These are phyloP conservation scores for Beauveria medogensis DNA, from an alignment of 2,329 filamentous ascomycete genomes.

Conservation along the genomic window DNA sequence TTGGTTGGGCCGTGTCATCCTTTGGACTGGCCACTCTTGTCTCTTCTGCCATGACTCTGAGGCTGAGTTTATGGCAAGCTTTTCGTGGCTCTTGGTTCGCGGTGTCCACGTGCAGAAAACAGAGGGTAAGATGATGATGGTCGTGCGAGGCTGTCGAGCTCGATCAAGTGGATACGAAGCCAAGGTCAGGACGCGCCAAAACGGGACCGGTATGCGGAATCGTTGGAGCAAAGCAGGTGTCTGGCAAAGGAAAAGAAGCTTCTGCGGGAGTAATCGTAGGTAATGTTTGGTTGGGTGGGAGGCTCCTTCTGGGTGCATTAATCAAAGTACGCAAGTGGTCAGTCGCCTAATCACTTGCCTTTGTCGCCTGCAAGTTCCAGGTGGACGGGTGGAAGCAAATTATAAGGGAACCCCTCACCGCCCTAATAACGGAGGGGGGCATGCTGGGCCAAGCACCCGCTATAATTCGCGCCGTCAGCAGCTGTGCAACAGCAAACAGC, in stretches of 20 bases:
- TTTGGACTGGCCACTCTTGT: slow-evolving; percentile 33
- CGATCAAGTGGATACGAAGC: background rate
- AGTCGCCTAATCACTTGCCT: slow-evolving; percentile 4
- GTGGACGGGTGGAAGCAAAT: slow-evolving; percentile 2
- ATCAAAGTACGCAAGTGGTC: background rate
- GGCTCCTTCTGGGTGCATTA: slow-evolving; percentile 1
- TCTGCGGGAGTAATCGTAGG: background rate
- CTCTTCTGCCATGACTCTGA: slow-evolving; percentile 36
- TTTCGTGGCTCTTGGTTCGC: background rate
- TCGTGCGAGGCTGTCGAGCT: background rate
- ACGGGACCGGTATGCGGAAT: background rate
- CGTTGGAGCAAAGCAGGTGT: background rate
- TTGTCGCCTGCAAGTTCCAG: slow-evolving; percentile 5
- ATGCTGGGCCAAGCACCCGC: slow-evolving; percentile 2
- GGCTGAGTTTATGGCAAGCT: background rate
- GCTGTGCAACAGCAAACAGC: no score
- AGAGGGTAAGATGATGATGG: background rate
- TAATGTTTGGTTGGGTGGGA: background rate
- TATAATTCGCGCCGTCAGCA: background rate
- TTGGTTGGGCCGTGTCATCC: slow-evolving; percentile 20
- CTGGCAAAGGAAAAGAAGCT: background rate
- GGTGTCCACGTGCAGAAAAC: background rate
- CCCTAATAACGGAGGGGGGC: slow-evolving; percentile 3
- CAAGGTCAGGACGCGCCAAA: background rate
- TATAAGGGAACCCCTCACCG: slow-evolving; percentile 11